phyloP scores from a whole-genome alignment of 148 eudicot species.

The Camellia granthamiana region DNA sequence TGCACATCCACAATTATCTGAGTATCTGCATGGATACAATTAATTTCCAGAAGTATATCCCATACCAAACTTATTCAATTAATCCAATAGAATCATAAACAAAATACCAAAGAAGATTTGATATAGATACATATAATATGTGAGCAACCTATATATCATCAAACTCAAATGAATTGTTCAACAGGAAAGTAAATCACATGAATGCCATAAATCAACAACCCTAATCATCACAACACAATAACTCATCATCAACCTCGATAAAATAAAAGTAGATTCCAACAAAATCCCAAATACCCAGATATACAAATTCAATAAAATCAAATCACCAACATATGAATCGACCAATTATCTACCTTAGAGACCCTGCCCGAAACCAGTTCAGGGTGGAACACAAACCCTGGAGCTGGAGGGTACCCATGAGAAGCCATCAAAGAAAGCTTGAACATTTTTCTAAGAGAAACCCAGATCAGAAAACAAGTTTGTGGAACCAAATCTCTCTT shows the following conservation, averaged over 20 bases:
- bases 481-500: conserved; percentile 19
- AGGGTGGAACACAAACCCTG: conserved; percentile 32
- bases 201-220: too few relatives aligned
- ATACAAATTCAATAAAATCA: not conserved
- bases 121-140: too few relatives aligned
- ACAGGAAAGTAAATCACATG: not conserved
- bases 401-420: conserved; percentile 32
- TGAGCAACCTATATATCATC: not conserved
- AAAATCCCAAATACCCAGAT: not conserved
- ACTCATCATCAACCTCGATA: not conserved
- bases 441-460: conserved; percentile 29
- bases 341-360: conserved; percentile 34
- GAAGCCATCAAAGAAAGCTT: conserved; percentile 44
- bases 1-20: too few relatives aligned
- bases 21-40: too few relatives aligned
- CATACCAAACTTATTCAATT: too few relatives aligned
- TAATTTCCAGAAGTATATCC: too few relatives aligned
- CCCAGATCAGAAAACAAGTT: conserved; percentile 31
- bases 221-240: not conserved
- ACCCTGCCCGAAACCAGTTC: conserved; percentile 28
- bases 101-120: too few relatives aligned
- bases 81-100: not conserved
- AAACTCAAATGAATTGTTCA: not conserved
- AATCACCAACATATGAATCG: not conserved
- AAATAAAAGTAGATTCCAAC: not conserved